These are phyloP conservation scores for Magnaporthiopsis incrustans DNA, from an alignment of 2,329 filamentous ascomycete genomes.

Conservation along the genomic window DNA sequence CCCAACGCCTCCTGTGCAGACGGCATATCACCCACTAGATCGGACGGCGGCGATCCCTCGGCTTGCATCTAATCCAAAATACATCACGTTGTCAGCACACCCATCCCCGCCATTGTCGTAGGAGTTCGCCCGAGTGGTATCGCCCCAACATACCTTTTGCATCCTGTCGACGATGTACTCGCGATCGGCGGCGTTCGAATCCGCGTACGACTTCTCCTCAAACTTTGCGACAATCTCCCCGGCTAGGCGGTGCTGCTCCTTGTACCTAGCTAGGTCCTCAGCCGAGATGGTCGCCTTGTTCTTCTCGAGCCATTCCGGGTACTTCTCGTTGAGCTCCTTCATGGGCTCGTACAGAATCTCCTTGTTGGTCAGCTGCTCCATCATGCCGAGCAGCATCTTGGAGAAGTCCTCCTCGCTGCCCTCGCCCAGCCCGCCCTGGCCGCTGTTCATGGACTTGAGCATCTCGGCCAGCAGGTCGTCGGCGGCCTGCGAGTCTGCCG, in stretches of 20 bases:
- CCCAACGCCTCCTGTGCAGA: conserved; percentile 67
- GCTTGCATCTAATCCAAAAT: conserved; percentile 75
- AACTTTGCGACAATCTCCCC: conserved; percentile 84
- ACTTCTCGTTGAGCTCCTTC: conserved; percentile 93
- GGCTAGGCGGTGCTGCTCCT: conserved; percentile 72
- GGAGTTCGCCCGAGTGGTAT: conserved; percentile 6
- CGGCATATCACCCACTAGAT: conserved; percentile 84
- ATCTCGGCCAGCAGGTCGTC: conserved; percentile 88
- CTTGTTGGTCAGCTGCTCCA: conserved; percentile 98
- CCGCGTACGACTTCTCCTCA: conserved; percentile 71
- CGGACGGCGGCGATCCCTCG: conserved; percentile 79
- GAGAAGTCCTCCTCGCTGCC: conserved; percentile 77
- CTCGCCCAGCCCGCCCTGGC: conserved; percentile 38
- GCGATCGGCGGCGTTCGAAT: conserved; percentile 71
- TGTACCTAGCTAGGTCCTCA: conserved; percentile 72
- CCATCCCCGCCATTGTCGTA: neutral
- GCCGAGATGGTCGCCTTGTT: conserved; percentile 58
- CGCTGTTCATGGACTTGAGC: conserved; percentile 76
- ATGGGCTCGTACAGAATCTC: conserved; percentile 98
- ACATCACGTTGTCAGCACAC: conserved; percentile 1
- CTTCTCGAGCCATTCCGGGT: conserved; percentile 78
- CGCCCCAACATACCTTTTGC: conserved; percentile 66
- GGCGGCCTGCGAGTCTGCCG: conserved; percentile 39
- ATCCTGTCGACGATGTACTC: conserved; percentile 95
- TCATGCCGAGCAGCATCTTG: conserved; percentile 94